phyloP scores from a whole-genome alignment of 805 yeast genomes.

The Cyberlindnera mrakii region DNA sequence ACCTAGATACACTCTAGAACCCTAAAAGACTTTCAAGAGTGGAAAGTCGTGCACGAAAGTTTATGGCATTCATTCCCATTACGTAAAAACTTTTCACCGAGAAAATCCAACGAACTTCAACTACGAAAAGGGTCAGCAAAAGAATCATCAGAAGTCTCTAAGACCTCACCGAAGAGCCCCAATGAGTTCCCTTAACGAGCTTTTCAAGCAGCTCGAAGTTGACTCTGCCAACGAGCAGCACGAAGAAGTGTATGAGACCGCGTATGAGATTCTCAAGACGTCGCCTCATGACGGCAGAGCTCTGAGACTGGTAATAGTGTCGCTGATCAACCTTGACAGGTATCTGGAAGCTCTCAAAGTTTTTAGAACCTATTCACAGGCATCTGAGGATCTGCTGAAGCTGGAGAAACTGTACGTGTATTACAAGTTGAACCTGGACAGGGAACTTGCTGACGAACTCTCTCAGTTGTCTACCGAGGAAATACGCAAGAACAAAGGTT shows the following conservation, averaged over 20 bases:
- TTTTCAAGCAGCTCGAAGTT: constrained; percentile 22
- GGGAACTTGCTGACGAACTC: constrained; percentile 25
- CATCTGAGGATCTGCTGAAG: constrained; percentile 30
- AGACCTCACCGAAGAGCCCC: not conserved
- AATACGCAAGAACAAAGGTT: constrained; percentile 27
- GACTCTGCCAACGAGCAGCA: constrained; percentile 17
- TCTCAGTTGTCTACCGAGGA: constrained; percentile 16
- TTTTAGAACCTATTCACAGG: constrained; percentile 29
- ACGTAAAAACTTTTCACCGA: not conserved
- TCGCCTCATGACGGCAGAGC: constrained; percentile 26
- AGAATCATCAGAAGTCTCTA: not conserved
- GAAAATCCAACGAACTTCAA: not conserved
- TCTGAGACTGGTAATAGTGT: constrained; percentile 44
- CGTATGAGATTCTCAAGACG: constrained; percentile 20
- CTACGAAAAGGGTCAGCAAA: not conserved
- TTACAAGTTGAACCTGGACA: constrained; percentile 44
- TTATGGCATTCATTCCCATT: too few species aligned
- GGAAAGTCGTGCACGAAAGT: too few species aligned
- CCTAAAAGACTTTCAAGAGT: too few species aligned
- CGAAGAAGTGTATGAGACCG: constrained; percentile 21
- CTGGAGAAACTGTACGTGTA: constrained; percentile 58
- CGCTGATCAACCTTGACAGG: constrained; percentile 60
- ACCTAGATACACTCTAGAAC: too few species aligned
- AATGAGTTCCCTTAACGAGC: constrained; percentile 21
- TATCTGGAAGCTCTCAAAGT: constrained; percentile 46